Base-by-base conservation (phyloP, 129 eudicot genomes). In the Flaveria linearis region DNA sequence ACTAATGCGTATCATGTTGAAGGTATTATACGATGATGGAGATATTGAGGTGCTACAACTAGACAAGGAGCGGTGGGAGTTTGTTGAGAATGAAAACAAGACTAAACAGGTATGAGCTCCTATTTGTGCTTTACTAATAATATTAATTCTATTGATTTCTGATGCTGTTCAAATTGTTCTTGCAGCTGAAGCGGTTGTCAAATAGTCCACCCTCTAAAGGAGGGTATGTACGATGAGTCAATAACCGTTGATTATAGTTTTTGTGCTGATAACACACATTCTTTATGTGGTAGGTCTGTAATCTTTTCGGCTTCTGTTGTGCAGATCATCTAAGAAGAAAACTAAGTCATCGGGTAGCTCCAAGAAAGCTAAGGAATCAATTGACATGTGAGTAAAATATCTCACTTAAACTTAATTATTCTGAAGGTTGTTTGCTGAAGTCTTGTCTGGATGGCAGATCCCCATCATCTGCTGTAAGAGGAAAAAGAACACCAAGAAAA, bases 1-100 rank as follows among this genome's bases (percentile, higher is more conserved):
- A 39, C 68, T 57, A 41, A 68, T 71, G 25, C 9, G 25, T 53
- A 51, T 52, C 69, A 39, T 68, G 39, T 28, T 26, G 73, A 81
- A 93, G 98, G 86, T 94, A 39, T 77, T 83, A 52, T 94, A 94
- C 36, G 87, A 91, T 74, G 98, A 94, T 72, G 97, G 96, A 68
- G 98, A 94, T 65, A 87, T 91, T 13, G 98, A 94, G 86, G 97
- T 94, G 77, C 89, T 94, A 18, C 85, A 79, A 69, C 79, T 94
- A 25, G 98, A 83, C 57, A 94, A 82, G 80, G 98, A 94, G 75
- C 84, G 91, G 18, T 94, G 98, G 98, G 93, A 91, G 80, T 80
- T 84, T 43, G 66, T 89, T 80, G 87, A 82, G 58, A 83, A 47
- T 7, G 85, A 75, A 13, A 71, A 66, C 71, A 88, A 84, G 75